Evolutionary conservation across 1,284 basidiomycete species (phyloP).

Genomic region (Ceratobasidium sp.): DNA sequence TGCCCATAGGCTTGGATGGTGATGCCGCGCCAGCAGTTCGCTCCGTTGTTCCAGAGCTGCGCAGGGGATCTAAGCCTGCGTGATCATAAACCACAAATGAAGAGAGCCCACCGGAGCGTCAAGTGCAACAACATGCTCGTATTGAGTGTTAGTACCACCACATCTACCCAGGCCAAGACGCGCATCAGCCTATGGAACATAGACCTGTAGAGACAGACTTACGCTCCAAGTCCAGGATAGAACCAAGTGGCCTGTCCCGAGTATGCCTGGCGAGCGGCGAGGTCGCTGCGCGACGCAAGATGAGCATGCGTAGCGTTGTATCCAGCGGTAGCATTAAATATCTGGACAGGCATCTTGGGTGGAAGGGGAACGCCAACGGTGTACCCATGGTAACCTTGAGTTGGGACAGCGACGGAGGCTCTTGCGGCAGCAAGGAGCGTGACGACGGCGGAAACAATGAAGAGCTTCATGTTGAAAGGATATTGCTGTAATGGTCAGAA

Average conservation of each 20-base stretch:
- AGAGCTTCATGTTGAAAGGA: neutral
- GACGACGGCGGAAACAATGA: neutral
- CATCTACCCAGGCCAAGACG: neutral
- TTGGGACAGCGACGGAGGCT: neutral
- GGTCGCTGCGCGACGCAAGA: neutral
- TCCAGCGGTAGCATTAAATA: conserved; percentile 4
- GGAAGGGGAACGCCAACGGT: neutral
- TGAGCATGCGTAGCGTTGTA: conserved; percentile 12
- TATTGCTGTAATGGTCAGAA: too few species aligned
- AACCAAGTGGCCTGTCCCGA: conserved; percentile 1
- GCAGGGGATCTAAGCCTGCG: neutral
- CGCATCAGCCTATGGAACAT: too few species aligned
- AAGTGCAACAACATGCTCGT: conserved; percentile 1
- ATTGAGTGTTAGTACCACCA: neutral
- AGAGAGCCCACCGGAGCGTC: neutral
- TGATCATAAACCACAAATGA: neutral
- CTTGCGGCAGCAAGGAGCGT: neutral
- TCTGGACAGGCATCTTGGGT: neutral
- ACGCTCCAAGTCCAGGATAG: conserved; percentile 21
- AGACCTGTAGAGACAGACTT: neutral
- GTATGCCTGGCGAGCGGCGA: neutral
- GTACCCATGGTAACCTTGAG: too few species aligned
- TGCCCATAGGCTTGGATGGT: conserved; percentile 10
- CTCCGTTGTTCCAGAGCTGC: conserved; percentile 1
- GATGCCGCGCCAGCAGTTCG: conserved; percentile 9